phyloP scores from a whole-genome alignment of 768 basidiomycete species.

The Phanerodontia chrysosporium region DNA sequence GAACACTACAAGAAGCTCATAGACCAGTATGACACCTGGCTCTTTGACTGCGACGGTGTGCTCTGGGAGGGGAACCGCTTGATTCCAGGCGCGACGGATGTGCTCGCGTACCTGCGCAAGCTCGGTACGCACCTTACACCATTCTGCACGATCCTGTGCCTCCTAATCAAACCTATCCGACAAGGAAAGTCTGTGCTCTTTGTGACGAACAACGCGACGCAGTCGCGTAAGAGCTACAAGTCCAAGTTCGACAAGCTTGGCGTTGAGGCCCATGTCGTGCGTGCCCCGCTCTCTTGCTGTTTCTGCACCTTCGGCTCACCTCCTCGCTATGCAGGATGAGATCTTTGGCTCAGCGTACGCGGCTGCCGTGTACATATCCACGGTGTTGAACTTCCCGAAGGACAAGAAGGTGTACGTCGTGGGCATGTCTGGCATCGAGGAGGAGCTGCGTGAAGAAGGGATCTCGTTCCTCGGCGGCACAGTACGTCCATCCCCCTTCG shows the following conservation, averaged over 20 bases:
- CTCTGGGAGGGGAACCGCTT: conserved; percentile 83
- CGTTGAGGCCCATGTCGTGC: conserved; percentile 77
- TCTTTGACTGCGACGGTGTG: conserved; percentile 96
- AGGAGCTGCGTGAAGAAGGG: conserved; percentile 88
- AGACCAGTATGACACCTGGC: conserved; percentile 83
- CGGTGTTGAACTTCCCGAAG: conserved; percentile 84
- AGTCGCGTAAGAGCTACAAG: conserved; percentile 86
- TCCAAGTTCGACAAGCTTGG: conserved; percentile 88
- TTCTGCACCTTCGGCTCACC: not conserved
- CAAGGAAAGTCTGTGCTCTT: conserved; percentile 84
- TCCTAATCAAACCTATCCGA: conserved; percentile 2
- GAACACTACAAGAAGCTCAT: conserved; percentile 36
- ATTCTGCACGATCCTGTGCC: too few species aligned
- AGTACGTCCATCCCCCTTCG: conserved; percentile 41
- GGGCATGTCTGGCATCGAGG: conserved; percentile 87
- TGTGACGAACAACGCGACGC: conserved; percentile 96
- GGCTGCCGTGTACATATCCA: conserved; percentile 79
- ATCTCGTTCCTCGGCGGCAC: conserved; percentile 79
- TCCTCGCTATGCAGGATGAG: conserved; percentile 72
- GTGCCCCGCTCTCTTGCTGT: conserved; percentile 23
- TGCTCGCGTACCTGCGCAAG: conserved; percentile 65
- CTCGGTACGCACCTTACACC: conserved; percentile 48
- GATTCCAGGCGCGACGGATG: conserved; percentile 75
- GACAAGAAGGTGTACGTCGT: conserved; percentile 95
- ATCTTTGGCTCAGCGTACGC: conserved; percentile 95